phyloP scores from a whole-genome alignment of 768 basidiomycete species.

The Lentinula guzmanii region DNA sequence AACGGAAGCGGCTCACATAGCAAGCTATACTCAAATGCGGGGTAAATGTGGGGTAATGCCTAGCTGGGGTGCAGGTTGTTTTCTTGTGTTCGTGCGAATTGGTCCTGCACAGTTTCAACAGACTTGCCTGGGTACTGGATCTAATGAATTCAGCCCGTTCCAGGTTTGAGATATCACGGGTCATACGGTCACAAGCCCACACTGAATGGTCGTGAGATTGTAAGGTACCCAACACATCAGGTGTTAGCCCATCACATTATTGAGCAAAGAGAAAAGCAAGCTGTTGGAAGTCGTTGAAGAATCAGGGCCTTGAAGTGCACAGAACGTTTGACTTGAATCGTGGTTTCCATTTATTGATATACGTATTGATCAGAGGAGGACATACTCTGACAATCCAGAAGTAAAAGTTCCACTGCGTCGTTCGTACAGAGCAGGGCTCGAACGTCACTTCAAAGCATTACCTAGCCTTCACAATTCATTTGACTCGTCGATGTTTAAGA shows the following conservation, averaged over 20 bases:
- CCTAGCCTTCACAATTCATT: constrained; percentile 3
- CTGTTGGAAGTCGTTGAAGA: too few species aligned
- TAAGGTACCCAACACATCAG: too few species aligned
- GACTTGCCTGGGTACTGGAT: background rate
- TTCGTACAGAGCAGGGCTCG: too few species aligned
- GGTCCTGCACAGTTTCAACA: background rate
- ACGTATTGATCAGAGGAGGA: too few species aligned
- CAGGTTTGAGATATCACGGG: background rate
- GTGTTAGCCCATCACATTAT: too few species aligned
- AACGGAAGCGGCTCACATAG: background rate
- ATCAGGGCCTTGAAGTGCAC: too few species aligned
- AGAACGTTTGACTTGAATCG: too few species aligned
- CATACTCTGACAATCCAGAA: too few species aligned
- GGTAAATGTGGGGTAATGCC: background rate
- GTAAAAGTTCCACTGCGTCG: too few species aligned
- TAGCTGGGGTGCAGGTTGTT: background rate
- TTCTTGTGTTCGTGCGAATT: background rate
- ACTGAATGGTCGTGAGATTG: background rate
- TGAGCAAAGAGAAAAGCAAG: too few species aligned
- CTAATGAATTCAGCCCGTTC: background rate
- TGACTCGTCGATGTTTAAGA: constrained; percentile 65
- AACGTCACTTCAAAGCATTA: too few species aligned
- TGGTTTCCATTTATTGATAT: too few species aligned
- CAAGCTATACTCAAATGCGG: background rate
- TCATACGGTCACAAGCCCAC: background rate